Percentiles rank a stretch among this genome's conserved stretches.
These are phyloP conservation scores for Mucor saturninus DNA, from an alignment of 371 early-diverging fungal genomes.

Conservation along the genomic window DNA sequence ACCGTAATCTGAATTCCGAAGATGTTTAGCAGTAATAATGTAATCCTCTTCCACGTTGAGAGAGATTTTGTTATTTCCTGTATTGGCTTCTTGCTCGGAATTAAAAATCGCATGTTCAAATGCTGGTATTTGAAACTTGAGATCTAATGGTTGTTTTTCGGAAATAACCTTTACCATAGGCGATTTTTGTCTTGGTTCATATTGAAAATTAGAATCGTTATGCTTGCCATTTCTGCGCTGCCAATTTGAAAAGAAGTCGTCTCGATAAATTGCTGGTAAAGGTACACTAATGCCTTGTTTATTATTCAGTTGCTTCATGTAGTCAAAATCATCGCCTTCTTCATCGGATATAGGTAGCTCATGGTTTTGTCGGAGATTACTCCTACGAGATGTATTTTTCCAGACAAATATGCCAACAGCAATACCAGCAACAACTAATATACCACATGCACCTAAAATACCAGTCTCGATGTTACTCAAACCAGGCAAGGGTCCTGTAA, in stretches of 20 bases:
- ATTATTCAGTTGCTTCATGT: background rate
- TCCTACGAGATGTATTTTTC: conserved; percentile 16
- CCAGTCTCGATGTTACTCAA: conserved; percentile 19
- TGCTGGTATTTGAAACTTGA: conserved; percentile 4
- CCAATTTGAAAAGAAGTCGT: conserved; percentile 9
- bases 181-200: conserved; percentile 1
- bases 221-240: background rate
- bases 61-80: background rate
- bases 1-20: conserved; percentile 1
- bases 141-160: background rate
- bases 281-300: background rate
- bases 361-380: conserved; percentile 6
- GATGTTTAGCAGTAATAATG: background rate
- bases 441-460: conserved; percentile 18
- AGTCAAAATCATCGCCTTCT: background rate
- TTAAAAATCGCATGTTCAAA: background rate
- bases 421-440: conserved; percentile 26
- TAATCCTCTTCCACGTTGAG: background rate
- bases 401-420: conserved; percentile 27
- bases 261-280: background rate
- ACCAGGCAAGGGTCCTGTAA: conserved; percentile 3
- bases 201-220: background rate
- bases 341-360: background rate
- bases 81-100: background rate
- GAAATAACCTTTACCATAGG: conserved; percentile 4